These are phyloP conservation scores for Dryadomyces sulphureus DNA, from an alignment of 2,329 filamentous ascomycete genomes.

Conservation along the genomic window DNA sequence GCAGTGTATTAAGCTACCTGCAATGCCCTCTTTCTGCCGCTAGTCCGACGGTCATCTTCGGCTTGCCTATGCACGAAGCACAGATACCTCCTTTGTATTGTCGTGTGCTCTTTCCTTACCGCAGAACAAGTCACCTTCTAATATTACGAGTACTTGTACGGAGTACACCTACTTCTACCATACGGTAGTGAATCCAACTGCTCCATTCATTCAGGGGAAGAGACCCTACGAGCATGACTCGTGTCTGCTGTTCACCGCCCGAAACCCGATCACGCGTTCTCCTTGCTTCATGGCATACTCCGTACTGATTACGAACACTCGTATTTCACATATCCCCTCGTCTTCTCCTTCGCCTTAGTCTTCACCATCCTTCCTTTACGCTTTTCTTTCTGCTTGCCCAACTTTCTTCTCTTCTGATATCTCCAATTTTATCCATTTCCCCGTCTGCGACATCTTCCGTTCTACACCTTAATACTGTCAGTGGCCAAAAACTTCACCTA, in stretches of 20 bases:
- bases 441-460: background rate
- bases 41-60: slow-evolving; percentile 1
- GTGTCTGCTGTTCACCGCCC: slow-evolving; percentile 1
- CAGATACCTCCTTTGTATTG: background rate
- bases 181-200: background rate
- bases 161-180: too few relatives aligned
- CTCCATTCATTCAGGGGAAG: too few relatives aligned
- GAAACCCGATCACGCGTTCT: slow-evolving; percentile 1
- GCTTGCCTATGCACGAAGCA: background rate
- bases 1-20: too few relatives aligned
- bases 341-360: background rate
- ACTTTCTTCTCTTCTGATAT: background rate
- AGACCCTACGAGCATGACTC: too few relatives aligned
- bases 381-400: background rate
- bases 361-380: slow-evolving; percentile 2
- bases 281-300: background rate
- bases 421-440: background rate
- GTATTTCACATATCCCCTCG: too few relatives aligned
- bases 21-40: slow-evolving; percentile 1
- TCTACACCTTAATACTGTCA: background rate
- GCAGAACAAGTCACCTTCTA: background rate
- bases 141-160: too few relatives aligned
- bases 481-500: background rate
- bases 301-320: too few relatives aligned
- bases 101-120: background rate